Conservation (phyloP, 371 early-diverging fungal species). For the Zychaea mexicana region DNA sequence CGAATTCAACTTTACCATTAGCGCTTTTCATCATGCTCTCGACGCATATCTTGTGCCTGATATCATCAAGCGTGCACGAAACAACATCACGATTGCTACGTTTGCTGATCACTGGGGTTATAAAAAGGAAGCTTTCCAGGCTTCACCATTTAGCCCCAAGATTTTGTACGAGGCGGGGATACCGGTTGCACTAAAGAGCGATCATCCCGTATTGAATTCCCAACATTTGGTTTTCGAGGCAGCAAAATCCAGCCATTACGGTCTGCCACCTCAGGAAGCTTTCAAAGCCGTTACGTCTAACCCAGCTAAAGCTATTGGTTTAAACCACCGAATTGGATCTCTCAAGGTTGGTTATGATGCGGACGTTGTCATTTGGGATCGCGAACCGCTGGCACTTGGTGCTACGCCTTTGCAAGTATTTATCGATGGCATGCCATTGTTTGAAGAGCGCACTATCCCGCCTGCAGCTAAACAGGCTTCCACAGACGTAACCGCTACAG, state of each 20-base stretch:
- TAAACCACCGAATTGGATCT: slow-evolving; percentile 69
- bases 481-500: too few species aligned
- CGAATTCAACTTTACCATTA: slow-evolving; percentile 77
- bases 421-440: slow-evolving; percentile 68
- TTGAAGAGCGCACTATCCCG: slow-evolving; percentile 30
- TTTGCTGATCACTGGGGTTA: slow-evolving; percentile 76
- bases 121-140: slow-evolving; percentile 77
- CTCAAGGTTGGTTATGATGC: slow-evolving; percentile 77
- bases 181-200: slow-evolving; percentile 72
- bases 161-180: slow-evolving; percentile 70
- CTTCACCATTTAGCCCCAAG: slow-evolving; percentile 57
- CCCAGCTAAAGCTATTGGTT: slow-evolving; percentile 73
- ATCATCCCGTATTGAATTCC: slow-evolving; percentile 77
- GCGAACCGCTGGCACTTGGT: slow-evolving; percentile 66
- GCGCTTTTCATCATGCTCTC: slow-evolving; percentile 82
- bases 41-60: slow-evolving; percentile 77
- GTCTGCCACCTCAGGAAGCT: slow-evolving; percentile 57
- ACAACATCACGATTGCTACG: slow-evolving; percentile 57
- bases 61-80: slow-evolving; percentile 61
- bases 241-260: slow-evolving; percentile 72
- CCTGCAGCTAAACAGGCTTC: too few species aligned
- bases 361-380: slow-evolving; percentile 72
- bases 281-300: slow-evolving; percentile 71
- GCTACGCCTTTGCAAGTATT: slow-evolving; percentile 72
- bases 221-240: slow-evolving; percentile 76